These are phyloP conservation scores for Aspergillus nidulans DNA, from an alignment of 495 filamentous ascomycete species.

Conservation along the genomic window DNA sequence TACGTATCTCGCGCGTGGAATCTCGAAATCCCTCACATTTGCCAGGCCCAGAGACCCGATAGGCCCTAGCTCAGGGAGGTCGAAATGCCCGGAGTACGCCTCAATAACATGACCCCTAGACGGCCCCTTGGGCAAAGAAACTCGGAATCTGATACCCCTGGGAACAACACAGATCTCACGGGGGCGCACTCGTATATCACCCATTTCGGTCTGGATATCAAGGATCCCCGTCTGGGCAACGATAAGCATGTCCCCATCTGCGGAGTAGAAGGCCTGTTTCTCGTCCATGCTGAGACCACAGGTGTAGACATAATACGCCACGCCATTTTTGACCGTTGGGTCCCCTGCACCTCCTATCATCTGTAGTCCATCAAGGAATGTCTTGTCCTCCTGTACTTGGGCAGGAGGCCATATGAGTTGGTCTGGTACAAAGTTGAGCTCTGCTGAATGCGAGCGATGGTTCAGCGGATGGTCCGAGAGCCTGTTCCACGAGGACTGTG, in stretches of 20 bases:
- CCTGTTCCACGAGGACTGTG: slow-evolving; percentile 1
- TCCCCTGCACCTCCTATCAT: slow-evolving; percentile 5
- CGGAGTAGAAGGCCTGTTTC: slow-evolving; percentile 6
- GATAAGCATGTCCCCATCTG: slow-evolving; percentile 3
- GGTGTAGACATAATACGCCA: slow-evolving; percentile 6
- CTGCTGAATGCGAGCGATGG: slow-evolving; percentile 1
- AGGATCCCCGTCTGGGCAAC: background rate
- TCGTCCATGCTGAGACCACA: slow-evolving; percentile 6
- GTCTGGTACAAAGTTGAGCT: slow-evolving; percentile 3
- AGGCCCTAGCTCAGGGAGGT: slow-evolving; percentile 3
- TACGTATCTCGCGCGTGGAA: background rate
- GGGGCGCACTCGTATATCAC: background rate
- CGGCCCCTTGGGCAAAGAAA: background rate
- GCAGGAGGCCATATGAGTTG: slow-evolving; percentile 1
- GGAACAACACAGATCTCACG: slow-evolving; percentile 3
- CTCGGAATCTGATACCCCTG: background rate
- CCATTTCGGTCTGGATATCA: slow-evolving; percentile 7
- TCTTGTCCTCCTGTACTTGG: background rate
- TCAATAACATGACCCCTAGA: slow-evolving; percentile 4
- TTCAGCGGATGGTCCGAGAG: slow-evolving; percentile 2
- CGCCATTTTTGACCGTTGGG: background rate
- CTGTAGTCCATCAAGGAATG: slow-evolving; percentile 4
- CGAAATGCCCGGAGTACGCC: slow-evolving; percentile 5
- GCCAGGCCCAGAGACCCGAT: slow-evolving; percentile 1
- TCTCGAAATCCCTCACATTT: slow-evolving; percentile 4